Conservation (phyloP, 148 eudicot species). For the Fagopyrum tataricum region DNA sequence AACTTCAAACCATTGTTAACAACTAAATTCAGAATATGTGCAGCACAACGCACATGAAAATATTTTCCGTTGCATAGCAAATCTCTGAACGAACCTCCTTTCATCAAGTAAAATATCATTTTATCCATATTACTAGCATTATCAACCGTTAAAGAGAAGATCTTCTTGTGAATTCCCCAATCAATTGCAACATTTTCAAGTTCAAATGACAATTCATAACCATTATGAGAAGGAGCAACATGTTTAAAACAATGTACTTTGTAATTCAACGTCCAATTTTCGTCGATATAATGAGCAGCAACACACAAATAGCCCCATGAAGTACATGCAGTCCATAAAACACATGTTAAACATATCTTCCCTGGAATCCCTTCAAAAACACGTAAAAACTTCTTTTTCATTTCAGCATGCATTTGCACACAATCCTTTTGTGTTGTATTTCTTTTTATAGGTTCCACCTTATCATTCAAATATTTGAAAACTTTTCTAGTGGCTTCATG, state of each 20-base stretch:
- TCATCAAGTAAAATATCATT: neutral
- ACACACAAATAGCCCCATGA: conserved; percentile 1
- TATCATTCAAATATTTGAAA: neutral
- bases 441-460: neutral
- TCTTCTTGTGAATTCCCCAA: neutral
- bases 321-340: too few relatives aligned
- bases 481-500: neutral
- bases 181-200: neutral
- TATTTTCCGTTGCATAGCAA: neutral
- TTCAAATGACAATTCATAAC: neutral
- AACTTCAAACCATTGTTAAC: neutral
- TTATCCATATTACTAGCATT: neutral
- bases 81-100: neutral
- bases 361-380: neutral
- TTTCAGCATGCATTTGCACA: neutral
- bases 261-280: neutral
- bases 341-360: neutral
- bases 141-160: neutral
- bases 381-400: neutral
- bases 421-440: neutral
- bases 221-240: neutral
- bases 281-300: neutral
- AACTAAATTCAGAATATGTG: neutral
- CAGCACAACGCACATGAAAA: neutral
- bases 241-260: neutral